Percentiles rank a stretch among this genome's conserved stretches.
Conservation (phyloP, 176 grass and related monocot genomes). For the Oryza officinalis region DNA sequence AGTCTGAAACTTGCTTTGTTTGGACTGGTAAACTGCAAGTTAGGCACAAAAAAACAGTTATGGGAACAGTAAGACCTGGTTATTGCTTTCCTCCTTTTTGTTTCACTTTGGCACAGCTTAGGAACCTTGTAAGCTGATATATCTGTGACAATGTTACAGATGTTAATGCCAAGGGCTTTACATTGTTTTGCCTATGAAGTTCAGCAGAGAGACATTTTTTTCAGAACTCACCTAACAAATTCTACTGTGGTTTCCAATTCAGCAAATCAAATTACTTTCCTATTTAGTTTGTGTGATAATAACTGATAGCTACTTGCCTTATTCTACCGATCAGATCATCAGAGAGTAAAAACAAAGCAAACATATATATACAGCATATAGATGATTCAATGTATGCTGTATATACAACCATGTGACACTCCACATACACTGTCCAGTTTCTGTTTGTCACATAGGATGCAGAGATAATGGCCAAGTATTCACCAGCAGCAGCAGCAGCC, state of each 20-base stretch:
- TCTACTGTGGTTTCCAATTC: too few species aligned
- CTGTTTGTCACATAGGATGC: slow-evolving; percentile 22
- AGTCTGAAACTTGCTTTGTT: slow-evolving; percentile 20
- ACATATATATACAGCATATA: background rate
- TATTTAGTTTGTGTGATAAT: background rate
- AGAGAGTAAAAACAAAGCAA: background rate
- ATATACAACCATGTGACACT: slow-evolving; percentile 27
- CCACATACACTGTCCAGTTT: slow-evolving; percentile 27
- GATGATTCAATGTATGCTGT: background rate
- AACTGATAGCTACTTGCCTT: background rate
- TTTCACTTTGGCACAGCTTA: slow-evolving; percentile 25
- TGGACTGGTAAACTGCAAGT: slow-evolving; percentile 21
- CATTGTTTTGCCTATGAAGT: background rate
- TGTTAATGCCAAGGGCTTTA: background rate
- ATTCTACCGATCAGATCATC: background rate
- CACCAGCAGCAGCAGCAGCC: background rate
- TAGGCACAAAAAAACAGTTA: slow-evolving; percentile 4
- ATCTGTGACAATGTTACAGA: background rate
- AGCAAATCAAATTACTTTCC: background rate
- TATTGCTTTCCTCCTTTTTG: background rate
- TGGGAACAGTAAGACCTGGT: slow-evolving; percentile 7
- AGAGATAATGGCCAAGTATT: slow-evolving; percentile 29
- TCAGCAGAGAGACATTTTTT: background rate
- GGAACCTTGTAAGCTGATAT: background rate
- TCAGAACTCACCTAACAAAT: background rate